Conservation (phyloP, 139 green algal genomes). For the Coccomyxa sp. region DNA sequence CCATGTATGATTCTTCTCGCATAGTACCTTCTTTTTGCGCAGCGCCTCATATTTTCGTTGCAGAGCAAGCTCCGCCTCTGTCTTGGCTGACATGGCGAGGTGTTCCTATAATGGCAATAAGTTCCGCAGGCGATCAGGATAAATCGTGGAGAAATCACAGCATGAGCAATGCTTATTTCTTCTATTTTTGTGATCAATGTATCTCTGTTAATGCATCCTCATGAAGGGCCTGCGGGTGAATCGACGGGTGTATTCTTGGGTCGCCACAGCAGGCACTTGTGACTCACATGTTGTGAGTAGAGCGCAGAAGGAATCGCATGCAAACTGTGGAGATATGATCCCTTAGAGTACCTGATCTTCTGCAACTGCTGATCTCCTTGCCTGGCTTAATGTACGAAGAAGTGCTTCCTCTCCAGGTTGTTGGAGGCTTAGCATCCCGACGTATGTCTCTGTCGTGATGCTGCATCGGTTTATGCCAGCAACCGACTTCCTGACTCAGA, state of each 20-base stretch:
- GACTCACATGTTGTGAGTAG: neutral
- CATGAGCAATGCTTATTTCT: neutral
- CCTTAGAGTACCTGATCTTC: neutral
- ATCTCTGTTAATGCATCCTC: neutral
- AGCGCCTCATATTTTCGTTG: conserved; percentile 35
- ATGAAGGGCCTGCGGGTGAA: neutral
- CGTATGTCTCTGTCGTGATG: no score
- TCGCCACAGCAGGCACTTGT: neutral
- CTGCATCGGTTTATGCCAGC: no score
- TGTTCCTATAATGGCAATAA: neutral
- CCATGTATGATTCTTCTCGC: neutral
- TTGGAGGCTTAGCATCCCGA: no score
- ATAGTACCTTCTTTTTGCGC: conserved; percentile 18
- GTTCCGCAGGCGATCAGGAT: neutral
- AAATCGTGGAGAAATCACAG: neutral
- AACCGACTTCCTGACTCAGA: no score
- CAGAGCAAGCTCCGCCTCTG: conserved; percentile 22
- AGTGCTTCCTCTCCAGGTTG: no score
- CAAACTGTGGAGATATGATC: neutral
- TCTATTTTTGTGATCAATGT: neutral
- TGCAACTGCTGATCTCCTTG: neutral
- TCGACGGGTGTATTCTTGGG: neutral
- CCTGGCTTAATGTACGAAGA: no score
- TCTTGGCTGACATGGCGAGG: conserved; percentile 11
- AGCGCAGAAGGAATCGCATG: neutral